A percentile compares a stretch with the other conserved stretches of the same genome.
phyloP scores from a whole-genome alignment of 176 grass and related monocot genomes.

The Oryza longistaminata region DNA sequence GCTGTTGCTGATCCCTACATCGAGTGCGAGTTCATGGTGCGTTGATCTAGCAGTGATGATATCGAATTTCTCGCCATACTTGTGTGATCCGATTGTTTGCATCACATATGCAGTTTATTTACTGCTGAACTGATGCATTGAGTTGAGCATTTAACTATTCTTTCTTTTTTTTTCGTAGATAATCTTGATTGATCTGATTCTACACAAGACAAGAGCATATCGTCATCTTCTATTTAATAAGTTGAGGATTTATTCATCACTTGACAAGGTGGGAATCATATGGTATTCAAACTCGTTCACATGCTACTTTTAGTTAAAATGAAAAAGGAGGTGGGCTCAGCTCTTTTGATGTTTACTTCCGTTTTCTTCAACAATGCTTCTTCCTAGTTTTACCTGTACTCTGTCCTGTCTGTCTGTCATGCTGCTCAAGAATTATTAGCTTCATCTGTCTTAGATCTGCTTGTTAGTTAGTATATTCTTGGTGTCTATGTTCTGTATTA shows the following conservation, averaged over 20 bases:
- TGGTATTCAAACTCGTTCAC: neutral
- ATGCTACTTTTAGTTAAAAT: neutral
- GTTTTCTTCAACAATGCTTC: neutral
- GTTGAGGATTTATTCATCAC: constrained; percentile 57
- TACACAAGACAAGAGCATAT: constrained; percentile 90
- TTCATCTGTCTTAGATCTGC: constrained; percentile 5
- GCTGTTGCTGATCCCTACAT: constrained; percentile 93
- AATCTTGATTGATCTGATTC: constrained; percentile 92
- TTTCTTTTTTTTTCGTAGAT: constrained; percentile 51
- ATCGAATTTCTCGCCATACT: neutral
- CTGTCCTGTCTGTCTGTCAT: neutral
- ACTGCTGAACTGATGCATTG: neutral
- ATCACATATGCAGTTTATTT: neutral
- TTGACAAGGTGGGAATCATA: constrained; percentile 56
- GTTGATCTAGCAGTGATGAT: neutral
- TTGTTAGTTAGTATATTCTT: neutral
- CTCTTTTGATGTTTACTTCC: neutral
- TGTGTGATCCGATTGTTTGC: neutral
- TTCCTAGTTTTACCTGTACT: neutral
- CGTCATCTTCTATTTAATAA: constrained; percentile 86
- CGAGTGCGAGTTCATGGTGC: constrained; percentile 97
- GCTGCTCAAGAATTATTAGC: neutral
- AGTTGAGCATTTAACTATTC: neutral
- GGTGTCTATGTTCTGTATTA: neutral
- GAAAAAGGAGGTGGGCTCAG: neutral